Base-by-base conservation (phyloP, 768 basidiomycete species). In the Phylloporus sp. region DNA sequence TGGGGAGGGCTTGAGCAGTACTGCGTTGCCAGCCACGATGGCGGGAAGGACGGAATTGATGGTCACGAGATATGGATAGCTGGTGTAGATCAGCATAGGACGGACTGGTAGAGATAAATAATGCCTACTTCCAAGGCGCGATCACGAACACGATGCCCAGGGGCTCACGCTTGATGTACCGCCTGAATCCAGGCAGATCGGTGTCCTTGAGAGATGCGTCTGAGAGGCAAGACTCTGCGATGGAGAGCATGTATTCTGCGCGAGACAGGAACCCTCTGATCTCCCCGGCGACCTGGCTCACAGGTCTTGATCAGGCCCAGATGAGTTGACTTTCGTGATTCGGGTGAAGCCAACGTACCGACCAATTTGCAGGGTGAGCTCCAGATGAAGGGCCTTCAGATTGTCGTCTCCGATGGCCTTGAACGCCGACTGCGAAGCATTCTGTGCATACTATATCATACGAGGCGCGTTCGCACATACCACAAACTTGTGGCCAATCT, bases 31-130 rank as follows among this genome's bases (percentile, higher is more conserved):
- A 6, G 94, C 82, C 23, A 98, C 72, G 53, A 99, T 72, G 1
- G 92, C 90, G 2, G 96, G 96, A 20, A 99, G 77, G 41, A 98
- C 81, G 4, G 90, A 83, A 67, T 99, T 99, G 66, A 97, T 78
- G 29, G 90, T 81, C 28, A 84, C 84, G 26, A 98, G 81, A 69
- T 92, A 93, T 0, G 93, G 93, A 67, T 78, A 95, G 64, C 89
- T 94, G 10, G 22, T 15, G 18, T 10, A 23, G 28, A 44, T 59
- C 29, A 49, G 43, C 21, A 5, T 23, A 9, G 5, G 21, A 20
- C 2, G 20, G n/a, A 24, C n/a, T 1, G n/a, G 18, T 8, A 3
- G 17, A 15, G 27, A 32, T 6, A 6, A 35, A 38, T 20, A 6
- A 21, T 20, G 73, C 84, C 48, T 59, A 90, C 86, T 95, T 95